Evolutionary conservation across 768 basidiomycete species (phyloP).

Genomic region (Kwoniella europaea): DNA sequence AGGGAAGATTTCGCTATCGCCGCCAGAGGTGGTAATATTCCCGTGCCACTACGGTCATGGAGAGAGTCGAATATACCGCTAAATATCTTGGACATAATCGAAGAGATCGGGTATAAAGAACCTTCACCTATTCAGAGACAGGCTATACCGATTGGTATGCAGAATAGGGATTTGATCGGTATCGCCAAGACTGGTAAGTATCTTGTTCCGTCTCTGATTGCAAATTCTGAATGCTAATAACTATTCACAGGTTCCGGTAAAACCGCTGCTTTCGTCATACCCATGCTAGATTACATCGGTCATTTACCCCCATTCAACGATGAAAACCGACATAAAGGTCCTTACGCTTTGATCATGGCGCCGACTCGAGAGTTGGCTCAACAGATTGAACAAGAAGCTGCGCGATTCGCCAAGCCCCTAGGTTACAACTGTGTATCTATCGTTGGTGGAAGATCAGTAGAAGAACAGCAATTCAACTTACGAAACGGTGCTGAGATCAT

Average conservation of each 20-base stretch:
- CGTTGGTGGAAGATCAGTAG: constrained; percentile 93
- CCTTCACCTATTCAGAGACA: constrained; percentile 97
- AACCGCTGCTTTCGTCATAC: constrained; percentile 97
- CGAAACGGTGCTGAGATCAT: constrained; percentile 99
- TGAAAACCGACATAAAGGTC: constrained; percentile 90
- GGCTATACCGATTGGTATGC: constrained; percentile 97
- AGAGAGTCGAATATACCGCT: constrained; percentile 81
- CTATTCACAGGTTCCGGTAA: constrained; percentile 83
- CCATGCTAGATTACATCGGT: constrained; percentile 94
- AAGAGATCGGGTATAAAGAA: constrained; percentile 92
- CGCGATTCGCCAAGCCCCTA: constrained; percentile 86
- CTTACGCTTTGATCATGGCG: constrained; percentile 88
- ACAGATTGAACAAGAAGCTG: constrained; percentile 91
- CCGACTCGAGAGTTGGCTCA: constrained; percentile 99
- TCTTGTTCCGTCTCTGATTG: too few relatives aligned
- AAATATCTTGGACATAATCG: constrained; percentile 79
- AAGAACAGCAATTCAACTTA: constrained; percentile 96
- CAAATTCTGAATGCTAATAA: constrained; percentile 4
- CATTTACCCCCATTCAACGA: constrained; percentile 83
- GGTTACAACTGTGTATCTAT: constrained; percentile 96
- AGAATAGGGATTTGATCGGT: constrained; percentile 95
- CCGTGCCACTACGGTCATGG: constrained; percentile 92
- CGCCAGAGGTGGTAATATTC: constrained; percentile 91
- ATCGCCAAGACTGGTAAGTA: constrained; percentile 92
- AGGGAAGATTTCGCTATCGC: constrained; percentile 97